Conservation (phyloP, 441 rosid genomes). For the Adansonia gregorii region DNA sequence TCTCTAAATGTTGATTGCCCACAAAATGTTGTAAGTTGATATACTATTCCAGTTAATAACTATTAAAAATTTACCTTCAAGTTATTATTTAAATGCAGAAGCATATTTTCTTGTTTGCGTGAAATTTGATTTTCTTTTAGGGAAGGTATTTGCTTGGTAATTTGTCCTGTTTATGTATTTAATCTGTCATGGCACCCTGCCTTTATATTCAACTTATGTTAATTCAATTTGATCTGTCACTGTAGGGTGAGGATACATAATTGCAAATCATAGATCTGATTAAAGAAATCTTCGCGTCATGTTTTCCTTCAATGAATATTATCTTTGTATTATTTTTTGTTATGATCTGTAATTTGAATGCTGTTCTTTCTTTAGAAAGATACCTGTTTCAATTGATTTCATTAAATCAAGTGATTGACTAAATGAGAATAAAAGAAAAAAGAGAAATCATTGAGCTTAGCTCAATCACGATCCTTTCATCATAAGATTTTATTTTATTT, state of each 20-base stretch:
- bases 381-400: background rate
- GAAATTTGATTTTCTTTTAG: background rate
- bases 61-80: background rate
- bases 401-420: background rate
- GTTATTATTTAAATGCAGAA: background rate
- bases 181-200: background rate
- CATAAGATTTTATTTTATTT: background rate
- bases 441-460: background rate
- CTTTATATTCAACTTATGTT: background rate
- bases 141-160: background rate
- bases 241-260: constrained; percentile 2
- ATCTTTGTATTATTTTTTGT: background rate
- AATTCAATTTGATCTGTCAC: background rate
- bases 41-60: background rate
- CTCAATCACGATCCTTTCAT: background rate
- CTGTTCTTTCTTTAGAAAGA: background rate
- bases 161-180: background rate
- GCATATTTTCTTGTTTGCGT: background rate
- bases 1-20: background rate
- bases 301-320: background rate
- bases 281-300: background rate
- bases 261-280: background rate
- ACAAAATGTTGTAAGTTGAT: background rate
- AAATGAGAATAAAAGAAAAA: background rate
- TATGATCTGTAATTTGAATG: background rate